These are phyloP conservation scores for Tarenaya hassleriana DNA, from an alignment of 345 rosid species.

Conservation along the genomic window DNA sequence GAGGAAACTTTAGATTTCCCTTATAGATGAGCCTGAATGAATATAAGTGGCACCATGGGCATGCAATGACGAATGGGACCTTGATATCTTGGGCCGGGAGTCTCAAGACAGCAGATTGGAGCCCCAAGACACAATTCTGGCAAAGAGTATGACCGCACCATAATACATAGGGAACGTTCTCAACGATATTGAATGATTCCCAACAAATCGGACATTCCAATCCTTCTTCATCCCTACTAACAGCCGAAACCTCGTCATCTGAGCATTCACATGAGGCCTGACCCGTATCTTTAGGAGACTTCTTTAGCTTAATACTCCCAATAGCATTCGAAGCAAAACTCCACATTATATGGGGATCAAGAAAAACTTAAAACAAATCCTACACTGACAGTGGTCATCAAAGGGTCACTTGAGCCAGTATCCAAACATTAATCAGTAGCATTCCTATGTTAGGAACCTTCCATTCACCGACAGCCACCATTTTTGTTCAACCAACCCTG, in stretches of 20 bases:
- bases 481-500: slow-evolving; percentile 7
- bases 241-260: slow-evolving; percentile 40
- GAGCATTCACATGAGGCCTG: slow-evolving; percentile 42
- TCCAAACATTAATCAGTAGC: slow-evolving; percentile 15
- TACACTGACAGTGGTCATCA: slow-evolving; percentile 12
- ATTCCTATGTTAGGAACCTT: slow-evolving; percentile 7
- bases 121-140: slow-evolving; percentile 54
- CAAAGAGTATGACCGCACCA: slow-evolving; percentile 75
- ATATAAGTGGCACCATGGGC: slow-evolving; percentile 60
- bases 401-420: slow-evolving; percentile 8
- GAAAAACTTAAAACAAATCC: slow-evolving; percentile 2
- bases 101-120: slow-evolving; percentile 44
- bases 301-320: slow-evolving; percentile 31
- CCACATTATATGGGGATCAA: slow-evolving; percentile 28
- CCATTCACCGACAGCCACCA: slow-evolving; percentile 6
- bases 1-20: slow-evolving; percentile 47
- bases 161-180: slow-evolving; percentile 60
- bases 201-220: slow-evolving; percentile 64
- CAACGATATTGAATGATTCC: slow-evolving; percentile 67
- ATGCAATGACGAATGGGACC: slow-evolving; percentile 49
- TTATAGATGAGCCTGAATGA: slow-evolving; percentile 43
- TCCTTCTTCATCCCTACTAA: slow-evolving; percentile 42
- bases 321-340: slow-evolving; percentile 34
- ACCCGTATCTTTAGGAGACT: slow-evolving; percentile 17
- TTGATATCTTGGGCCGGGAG: slow-evolving; percentile 37